Evolutionary conservation across 495 filamentous ascomycete species (phyloP).

Genomic region (Cercophora scortea): DNA sequence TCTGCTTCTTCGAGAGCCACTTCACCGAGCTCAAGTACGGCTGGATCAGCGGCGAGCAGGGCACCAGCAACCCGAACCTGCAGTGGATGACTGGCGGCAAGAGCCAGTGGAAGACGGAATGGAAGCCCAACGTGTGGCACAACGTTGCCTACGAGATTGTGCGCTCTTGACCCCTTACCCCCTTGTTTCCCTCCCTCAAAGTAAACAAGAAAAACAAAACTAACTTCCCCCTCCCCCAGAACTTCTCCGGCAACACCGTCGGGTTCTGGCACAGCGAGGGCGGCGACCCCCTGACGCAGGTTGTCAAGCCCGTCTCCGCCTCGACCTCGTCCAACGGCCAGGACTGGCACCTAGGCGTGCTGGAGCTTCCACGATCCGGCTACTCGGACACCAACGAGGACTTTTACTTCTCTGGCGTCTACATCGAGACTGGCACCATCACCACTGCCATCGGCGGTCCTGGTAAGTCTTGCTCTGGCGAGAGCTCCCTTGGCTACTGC

Average conservation of each 20-base stretch:
- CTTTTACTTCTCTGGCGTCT: conserved; percentile 67
- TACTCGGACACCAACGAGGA: conserved; percentile 49
- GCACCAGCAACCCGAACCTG: conserved; percentile 41
- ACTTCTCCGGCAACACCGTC: conserved; percentile 54
- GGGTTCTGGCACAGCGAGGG: conserved; percentile 63
- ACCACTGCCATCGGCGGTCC: conserved; percentile 52
- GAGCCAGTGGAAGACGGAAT: conserved; percentile 35
- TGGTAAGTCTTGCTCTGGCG: not conserved
- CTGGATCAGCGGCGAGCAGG: conserved; percentile 50
- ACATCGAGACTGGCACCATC: conserved; percentile 55
- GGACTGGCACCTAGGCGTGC: conserved; percentile 69
- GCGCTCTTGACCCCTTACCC: conserved; percentile 8
- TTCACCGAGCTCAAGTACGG: conserved; percentile 70
- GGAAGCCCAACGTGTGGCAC: conserved; percentile 56
- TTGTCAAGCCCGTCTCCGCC: conserved; percentile 48
- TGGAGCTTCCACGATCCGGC: conserved; percentile 54
- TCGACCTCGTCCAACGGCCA: conserved; percentile 58
- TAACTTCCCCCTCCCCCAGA: conserved; percentile 8
- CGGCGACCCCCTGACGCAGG: conserved; percentile 45
- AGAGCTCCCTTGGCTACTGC: too few species aligned
- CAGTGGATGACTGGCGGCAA: conserved; percentile 38
- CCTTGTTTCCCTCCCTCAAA: not conserved
- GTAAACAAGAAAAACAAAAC: not conserved
- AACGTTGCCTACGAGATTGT: conserved; percentile 62
- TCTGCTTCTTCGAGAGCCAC: conserved; percentile 65